Evolutionary conservation across 768 basidiomycete genomes (phyloP), one percentile per base, ranked within the genome.

Genomic region (Boletus insuetus): DNA sequence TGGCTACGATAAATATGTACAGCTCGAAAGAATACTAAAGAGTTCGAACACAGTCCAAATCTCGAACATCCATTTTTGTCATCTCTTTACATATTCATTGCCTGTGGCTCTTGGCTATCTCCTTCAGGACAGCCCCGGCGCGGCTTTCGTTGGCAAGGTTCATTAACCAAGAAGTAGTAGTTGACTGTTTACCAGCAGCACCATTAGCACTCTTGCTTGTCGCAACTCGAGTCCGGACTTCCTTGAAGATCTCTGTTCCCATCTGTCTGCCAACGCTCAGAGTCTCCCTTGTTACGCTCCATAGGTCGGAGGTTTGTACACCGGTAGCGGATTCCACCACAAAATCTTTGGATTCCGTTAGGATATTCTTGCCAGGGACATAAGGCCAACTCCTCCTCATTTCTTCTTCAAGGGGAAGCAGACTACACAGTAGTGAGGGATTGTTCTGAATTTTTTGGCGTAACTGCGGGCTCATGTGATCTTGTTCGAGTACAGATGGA

Each of bases 401-500:
- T 45, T 77, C 73, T 54, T 77, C 70, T 64, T 87, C 86, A n/a
- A 86, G 62, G 4, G 79, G 78, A 20, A 75, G 64, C 1, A 87
- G 72, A 7, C 63, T 6, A 42, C 60, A 66, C 16, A 88, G 58
- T 4, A 87, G 59, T 7, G 69, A 64, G 3, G 81, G 80, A 54
- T 81, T 65, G n/a, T 70, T 64, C 40, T 67, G 61, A 20, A 87
- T 47, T 14, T 64, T 67, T 16, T 66, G 58, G 16, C 56, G 60
- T 31, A 85, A 59, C 17, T 69, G 61, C 6, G 75, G 68, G 46
- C 67, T 60, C 8, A 77, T 57, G 16, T 62, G 54, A 5, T 57
- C 61, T 59, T 84, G 86, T 35, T 76, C 66, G 37, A 82, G 61
- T 2, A 83, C 84, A 14, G 86, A 87, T 5, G 79, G 71, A 58